Evolutionary conservation across 2,329 filamentous ascomycete species (phyloP).

Genomic region (Fusarium pseudocircinatum): DNA sequence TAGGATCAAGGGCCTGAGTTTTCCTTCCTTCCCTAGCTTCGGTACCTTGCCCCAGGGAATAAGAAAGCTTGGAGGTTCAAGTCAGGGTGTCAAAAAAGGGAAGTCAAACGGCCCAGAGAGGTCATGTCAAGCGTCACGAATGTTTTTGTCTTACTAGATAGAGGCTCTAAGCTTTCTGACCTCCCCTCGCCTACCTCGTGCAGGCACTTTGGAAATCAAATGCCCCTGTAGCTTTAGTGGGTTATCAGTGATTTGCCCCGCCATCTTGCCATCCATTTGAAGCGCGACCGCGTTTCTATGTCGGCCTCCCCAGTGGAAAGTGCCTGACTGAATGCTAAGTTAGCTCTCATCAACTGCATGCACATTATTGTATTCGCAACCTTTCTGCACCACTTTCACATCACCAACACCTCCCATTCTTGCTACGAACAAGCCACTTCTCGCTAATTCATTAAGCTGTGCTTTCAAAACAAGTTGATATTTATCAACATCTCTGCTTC

Average conservation of each 20-base stretch:
- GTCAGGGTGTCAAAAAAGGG: too few species aligned
- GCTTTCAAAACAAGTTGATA: not conserved
- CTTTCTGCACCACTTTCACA: not conserved
- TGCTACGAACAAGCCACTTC: not conserved
- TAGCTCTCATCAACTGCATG: not conserved
- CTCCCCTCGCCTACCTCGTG: not conserved
- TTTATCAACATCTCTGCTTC: not conserved
- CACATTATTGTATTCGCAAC: not conserved
- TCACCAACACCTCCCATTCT: not conserved
- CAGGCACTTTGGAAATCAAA: not conserved
- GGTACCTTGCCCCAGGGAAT: too few species aligned
- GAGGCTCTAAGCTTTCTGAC: not conserved
- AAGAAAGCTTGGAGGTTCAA: too few species aligned
- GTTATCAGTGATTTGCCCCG: conserved; percentile 28
- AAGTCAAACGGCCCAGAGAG: not conserved
- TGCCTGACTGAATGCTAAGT: not conserved
- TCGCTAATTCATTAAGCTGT: too few species aligned
- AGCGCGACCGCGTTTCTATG: conserved; percentile 29
- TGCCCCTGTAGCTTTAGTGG: conserved; percentile 7
- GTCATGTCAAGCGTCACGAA: not conserved
- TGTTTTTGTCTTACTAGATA: not conserved
- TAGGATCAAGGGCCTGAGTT: too few species aligned
- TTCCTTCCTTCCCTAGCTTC: too few species aligned
- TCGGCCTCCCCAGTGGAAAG: not conserved
- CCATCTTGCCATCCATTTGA: conserved; percentile 18